phyloP scores from a whole-genome alignment of 257 asterid species.

The Ajuga chamaepitys region DNA sequence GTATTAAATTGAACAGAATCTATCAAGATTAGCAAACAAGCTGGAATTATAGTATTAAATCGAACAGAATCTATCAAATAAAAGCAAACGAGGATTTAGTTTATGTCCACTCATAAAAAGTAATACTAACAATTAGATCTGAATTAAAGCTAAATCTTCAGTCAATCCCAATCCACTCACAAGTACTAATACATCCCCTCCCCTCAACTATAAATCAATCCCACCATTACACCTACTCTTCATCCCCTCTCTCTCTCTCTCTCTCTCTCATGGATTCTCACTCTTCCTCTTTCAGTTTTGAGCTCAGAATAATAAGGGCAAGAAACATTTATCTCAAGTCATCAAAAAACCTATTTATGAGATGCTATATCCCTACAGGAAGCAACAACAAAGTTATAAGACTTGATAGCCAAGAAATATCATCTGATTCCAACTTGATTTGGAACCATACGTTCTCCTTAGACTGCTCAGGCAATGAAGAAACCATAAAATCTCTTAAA shows the following conservation, averaged over 20 bases:
- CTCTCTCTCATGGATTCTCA: constrained; percentile 23
- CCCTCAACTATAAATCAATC: constrained; percentile 26
- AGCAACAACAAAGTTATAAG: constrained; percentile 33
- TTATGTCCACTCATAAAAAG: constrained; percentile 17
- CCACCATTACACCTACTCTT: constrained; percentile 9
- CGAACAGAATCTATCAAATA: neutral
- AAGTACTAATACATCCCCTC: too few relatives aligned
- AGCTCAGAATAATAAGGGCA: constrained; percentile 39
- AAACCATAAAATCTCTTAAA: constrained; percentile 27
- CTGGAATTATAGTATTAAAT: too few relatives aligned
- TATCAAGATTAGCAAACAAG: too few relatives aligned
- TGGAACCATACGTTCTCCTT: constrained; percentile 54
- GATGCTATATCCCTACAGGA: constrained; percentile 53
- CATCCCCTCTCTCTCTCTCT: constrained; percentile 14
- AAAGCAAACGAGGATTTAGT: constrained; percentile 16
- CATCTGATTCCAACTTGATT: constrained; percentile 30
- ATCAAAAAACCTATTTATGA: constrained; percentile 35
- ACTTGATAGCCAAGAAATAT: constrained; percentile 35
- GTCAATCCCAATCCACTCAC: constrained; percentile 5
- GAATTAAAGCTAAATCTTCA: constrained; percentile 7
- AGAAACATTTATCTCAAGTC: constrained; percentile 32
- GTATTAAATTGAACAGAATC: too few relatives aligned
- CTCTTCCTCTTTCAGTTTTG: constrained; percentile 25
- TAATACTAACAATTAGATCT: constrained; percentile 8
- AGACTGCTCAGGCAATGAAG: constrained; percentile 35